Evolutionary conservation across 116 monocot species (phyloP), one percentile per base, ranked within the genome.

Genomic region (Dioscorea cayenensis): DNA sequence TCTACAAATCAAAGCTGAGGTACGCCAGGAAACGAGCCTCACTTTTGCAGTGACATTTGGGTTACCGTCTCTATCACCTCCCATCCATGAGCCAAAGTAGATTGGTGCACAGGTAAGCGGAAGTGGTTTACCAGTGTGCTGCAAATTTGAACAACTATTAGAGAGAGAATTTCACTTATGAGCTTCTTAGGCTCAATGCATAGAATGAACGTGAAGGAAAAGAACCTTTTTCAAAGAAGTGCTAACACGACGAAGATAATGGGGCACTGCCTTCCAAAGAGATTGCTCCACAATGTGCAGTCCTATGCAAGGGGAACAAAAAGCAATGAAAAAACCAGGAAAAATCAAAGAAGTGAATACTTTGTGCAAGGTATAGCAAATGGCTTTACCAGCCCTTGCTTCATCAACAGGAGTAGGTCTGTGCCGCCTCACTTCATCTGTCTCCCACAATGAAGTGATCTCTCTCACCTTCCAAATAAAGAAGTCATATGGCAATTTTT

Each of bases 51-150:
- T 95, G 25, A 95, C 95, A 82, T 87, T 91, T 73, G 95, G 95
- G 79, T 95, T 95, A 60, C 95, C 95, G 81, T 95, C 95, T 66
- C 95, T 76, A 66, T 95, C 95, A 62, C 95, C 95, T 8, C 95
- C 95, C 95, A 95, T 95, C 95, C 95, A 95, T 51, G 95, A 95
- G 22, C 95, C 95, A 77, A 95, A 95, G 71, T 88, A 91, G 52
- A 95, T 95, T 63, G 95, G 95, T 61, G 91, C 91, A 27, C 68
- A 84, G 60, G 87, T 91, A 67, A 95, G 68, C 67, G 95, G 95
- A 82, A 95, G 95, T 70, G 95, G 85, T 28, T 67, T 69, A 7
- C 92, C 92, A 70, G 95, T 95, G 76, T 95, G 91, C 95, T 95
- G 74, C 16, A 82, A 36, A 78, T 66, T 52, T 52, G 18, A 38